These are phyloP conservation scores for Backusella morwellensis DNA, from an alignment of 192 early-diverging fungal genomes.

Conservation along the genomic window DNA sequence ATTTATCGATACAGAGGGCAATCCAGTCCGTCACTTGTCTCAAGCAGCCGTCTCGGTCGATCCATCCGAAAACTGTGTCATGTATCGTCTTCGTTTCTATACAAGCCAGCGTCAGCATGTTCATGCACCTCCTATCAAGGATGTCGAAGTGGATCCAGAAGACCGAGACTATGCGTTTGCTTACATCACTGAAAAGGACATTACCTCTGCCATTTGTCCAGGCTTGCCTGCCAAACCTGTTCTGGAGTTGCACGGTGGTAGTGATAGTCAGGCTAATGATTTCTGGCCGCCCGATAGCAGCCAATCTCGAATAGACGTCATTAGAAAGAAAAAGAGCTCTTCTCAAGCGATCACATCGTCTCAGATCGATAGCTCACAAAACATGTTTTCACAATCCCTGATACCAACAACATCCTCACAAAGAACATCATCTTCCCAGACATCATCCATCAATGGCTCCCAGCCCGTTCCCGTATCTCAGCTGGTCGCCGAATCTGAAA, in stretches of 20 bases:
- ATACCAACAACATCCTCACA: background rate
- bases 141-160: background rate
- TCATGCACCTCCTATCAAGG: background rate
- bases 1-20: slow-evolving; percentile 10
- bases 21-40: background rate
- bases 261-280: background rate
- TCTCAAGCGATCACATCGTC: background rate
- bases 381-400: background rate
- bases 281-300: background rate
- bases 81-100: slow-evolving; percentile 1
- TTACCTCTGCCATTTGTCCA: background rate
- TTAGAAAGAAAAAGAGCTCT: background rate
- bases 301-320: background rate
- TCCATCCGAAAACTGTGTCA: background rate
- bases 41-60: slow-evolving; percentile 18
- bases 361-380: background rate
- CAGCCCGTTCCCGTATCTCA: background rate
- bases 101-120: background rate
- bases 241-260: background rate
- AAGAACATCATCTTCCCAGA: background rate
- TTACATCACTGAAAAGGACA: slow-evolving; percentile 3
- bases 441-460: background rate
- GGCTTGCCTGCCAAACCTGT: background rate
- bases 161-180: background rate
- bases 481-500: background rate